A percentile compares a stretch with the other conserved stretches of the same genome.
Conservation (phyloP, 495 filamentous ascomycete species). For the Lasiosphaeria hispida region DNA sequence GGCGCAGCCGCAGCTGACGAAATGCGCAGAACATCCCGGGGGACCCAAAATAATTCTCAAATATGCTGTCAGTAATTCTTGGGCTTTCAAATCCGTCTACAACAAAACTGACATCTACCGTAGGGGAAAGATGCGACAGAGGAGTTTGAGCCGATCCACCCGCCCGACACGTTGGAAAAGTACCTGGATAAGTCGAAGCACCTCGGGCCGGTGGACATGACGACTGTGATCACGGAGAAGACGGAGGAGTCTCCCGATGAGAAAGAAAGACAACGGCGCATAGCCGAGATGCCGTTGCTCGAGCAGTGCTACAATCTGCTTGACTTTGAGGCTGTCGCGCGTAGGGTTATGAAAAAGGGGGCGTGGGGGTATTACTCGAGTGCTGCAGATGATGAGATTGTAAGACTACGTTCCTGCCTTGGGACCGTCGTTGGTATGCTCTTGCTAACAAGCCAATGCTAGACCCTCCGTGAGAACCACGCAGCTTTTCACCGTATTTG, state of each 20-base stretch:
- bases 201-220: constrained; percentile 87
- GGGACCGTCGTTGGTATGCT: background rate
- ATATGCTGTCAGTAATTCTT: constrained; percentile 52
- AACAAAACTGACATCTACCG: constrained; percentile 6
- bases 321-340: constrained; percentile 92
- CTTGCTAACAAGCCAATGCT: constrained; percentile 1
- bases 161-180: constrained; percentile 72
- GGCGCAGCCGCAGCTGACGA: background rate
- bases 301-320: constrained; percentile 91
- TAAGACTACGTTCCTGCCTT: constrained; percentile 28
- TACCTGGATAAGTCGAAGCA: constrained; percentile 85
- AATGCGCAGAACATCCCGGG: constrained; percentile 66
- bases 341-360: constrained; percentile 84
- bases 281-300: constrained; percentile 74
- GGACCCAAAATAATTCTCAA: constrained; percentile 77
- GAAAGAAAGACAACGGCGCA: constrained; percentile 67
- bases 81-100: background rate
- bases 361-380: constrained; percentile 97
- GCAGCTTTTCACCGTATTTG: constrained; percentile 95
- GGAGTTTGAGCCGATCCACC: constrained; percentile 79
- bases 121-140: constrained; percentile 80
- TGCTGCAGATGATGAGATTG: constrained; percentile 95
- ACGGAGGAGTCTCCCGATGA: constrained; percentile 75
- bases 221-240: constrained; percentile 70
- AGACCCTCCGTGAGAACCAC: constrained; percentile 98